Conservation (phyloP, 2,329 filamentous ascomycete genomes). For the Aureobasidium vineae region DNA sequence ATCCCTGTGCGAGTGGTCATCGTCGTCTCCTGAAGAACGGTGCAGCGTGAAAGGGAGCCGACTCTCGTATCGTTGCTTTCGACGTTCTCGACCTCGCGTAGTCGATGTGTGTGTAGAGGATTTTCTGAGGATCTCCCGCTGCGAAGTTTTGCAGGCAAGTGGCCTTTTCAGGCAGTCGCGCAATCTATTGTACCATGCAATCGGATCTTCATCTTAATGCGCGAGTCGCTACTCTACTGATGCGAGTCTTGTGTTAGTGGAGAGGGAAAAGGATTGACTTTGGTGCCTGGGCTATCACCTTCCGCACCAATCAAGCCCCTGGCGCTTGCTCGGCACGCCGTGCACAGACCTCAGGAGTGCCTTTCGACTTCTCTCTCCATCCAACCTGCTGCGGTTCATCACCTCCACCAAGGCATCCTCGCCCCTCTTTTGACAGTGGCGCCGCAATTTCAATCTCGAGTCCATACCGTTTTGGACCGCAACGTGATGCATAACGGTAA, state of each 20-base stretch:
- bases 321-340: slow-evolving; percentile 14
- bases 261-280: slow-evolving; percentile 11
- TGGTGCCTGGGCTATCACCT: slow-evolving; percentile 8
- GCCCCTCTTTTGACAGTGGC: slow-evolving; percentile 26
- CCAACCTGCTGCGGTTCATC: slow-evolving; percentile 14
- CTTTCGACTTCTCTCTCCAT: neutral
- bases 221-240: neutral
- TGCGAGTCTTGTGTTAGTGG: slow-evolving; percentile 6
- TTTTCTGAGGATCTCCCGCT: neutral
- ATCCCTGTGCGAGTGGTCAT: neutral
- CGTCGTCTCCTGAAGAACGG: slow-evolving; percentile 19
- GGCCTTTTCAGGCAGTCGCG: neutral
- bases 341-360: slow-evolving; percentile 16
- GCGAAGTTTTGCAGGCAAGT: neutral
- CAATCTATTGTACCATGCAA: neutral
- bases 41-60: neutral
- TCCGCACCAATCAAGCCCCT: slow-evolving; percentile 23
- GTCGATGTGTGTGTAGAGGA: slow-evolving; percentile 1
- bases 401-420: slow-evolving; percentile 13
- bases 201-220: slow-evolving; percentile 12
- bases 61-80: slow-evolving; percentile 5
- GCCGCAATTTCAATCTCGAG: slow-evolving; percentile 24
- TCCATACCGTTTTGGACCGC: slow-evolving; percentile 23
- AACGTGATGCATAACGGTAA: slow-evolving; percentile 16
- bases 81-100: slow-evolving; percentile 9